A percentile compares a stretch with the other conserved stretches of the same genome.
Evolutionary conservation across 2,329 filamentous ascomycete genomes (phyloP).

Genomic region (Xylariaceae sp.): DNA sequence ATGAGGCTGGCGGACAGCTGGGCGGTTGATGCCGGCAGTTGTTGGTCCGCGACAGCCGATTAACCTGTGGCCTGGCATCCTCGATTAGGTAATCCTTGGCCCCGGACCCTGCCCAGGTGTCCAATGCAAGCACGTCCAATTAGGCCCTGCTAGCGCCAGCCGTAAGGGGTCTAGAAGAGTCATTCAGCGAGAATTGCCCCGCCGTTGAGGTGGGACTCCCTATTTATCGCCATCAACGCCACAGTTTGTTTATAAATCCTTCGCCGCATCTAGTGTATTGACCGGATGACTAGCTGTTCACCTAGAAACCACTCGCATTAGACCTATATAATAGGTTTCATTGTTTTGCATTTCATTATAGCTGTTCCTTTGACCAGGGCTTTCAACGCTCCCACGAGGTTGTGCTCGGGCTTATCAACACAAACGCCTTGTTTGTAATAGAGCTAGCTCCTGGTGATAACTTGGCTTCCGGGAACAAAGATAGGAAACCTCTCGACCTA

Average conservation of each 20-base stretch:
- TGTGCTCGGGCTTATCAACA: not conserved
- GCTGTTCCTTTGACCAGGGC: not conserved
- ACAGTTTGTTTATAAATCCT: not conserved
- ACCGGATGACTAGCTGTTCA: conserved; percentile 23
- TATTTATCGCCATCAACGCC: too few species aligned
- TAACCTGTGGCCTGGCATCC: too few species aligned
- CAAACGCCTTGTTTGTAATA: not conserved
- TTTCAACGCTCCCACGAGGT: not conserved
- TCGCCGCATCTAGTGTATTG: not conserved
- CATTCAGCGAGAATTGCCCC: too few species aligned
- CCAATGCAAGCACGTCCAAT: too few species aligned
- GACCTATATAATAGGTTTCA: not conserved
- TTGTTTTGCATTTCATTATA: not conserved
- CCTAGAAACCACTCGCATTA: not conserved
- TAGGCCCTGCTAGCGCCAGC: too few species aligned
- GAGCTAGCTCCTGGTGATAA: not conserved
- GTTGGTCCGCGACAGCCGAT: too few species aligned
- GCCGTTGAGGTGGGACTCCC: too few species aligned
- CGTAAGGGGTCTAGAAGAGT: too few species aligned
- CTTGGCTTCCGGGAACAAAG: not conserved
- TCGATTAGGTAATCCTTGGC: too few species aligned
- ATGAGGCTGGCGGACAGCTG: not conserved
- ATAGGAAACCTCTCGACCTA: not conserved
- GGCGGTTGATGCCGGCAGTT: not conserved
- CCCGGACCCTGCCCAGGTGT: too few species aligned